Evolutionary conservation across 1,284 basidiomycete species (phyloP).

Genomic region (Malassezia japonica): DNA sequence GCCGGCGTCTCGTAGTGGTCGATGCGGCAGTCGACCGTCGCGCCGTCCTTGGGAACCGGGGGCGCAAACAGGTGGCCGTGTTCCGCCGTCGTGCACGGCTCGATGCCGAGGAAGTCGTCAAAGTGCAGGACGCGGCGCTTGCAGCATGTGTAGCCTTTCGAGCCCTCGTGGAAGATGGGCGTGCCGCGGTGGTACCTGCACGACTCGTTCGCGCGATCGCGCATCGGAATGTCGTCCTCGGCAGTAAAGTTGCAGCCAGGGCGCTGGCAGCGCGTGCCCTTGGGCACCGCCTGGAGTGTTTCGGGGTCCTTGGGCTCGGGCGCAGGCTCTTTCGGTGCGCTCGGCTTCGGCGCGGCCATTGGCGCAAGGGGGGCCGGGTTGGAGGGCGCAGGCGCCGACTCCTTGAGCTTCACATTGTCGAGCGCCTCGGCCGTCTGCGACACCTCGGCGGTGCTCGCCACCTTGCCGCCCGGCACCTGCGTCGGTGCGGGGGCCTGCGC

Average conservation of each 20-base stretch:
- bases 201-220: slow-evolving; percentile 21
- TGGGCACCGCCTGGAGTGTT: not conserved
- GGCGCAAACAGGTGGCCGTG: slow-evolving; percentile 38
- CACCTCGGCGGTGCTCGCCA: not conserved
- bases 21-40: slow-evolving; percentile 30
- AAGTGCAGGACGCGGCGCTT: slow-evolving; percentile 44
- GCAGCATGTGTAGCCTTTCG: slow-evolving; percentile 46
- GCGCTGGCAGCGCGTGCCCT: slow-evolving; percentile 11
- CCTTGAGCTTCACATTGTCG: not conserved
- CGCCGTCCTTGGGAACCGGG: slow-evolving; percentile 21
- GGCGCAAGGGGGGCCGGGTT: not conserved
- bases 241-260: slow-evolving; percentile 6
- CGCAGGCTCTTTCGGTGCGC: not conserved
- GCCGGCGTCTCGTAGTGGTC: slow-evolving; percentile 47
- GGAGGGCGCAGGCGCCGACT: not conserved
- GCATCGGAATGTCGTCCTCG: not conserved
- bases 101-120: slow-evolving; percentile 43
- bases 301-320: slow-evolving; percentile 10
- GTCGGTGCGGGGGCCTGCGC: slow-evolving; percentile 23
- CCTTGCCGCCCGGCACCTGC: slow-evolving; percentile 5
- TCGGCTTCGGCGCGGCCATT: not conserved
- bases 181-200: slow-evolving; percentile 40
- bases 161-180: slow-evolving; percentile 48
- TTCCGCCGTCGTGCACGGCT: slow-evolving; percentile 32
- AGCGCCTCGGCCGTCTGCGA: not conserved